Base-by-base conservation (phyloP, 1,139 yeast genomes). In the Wickerhamomyces sp. region DNA sequence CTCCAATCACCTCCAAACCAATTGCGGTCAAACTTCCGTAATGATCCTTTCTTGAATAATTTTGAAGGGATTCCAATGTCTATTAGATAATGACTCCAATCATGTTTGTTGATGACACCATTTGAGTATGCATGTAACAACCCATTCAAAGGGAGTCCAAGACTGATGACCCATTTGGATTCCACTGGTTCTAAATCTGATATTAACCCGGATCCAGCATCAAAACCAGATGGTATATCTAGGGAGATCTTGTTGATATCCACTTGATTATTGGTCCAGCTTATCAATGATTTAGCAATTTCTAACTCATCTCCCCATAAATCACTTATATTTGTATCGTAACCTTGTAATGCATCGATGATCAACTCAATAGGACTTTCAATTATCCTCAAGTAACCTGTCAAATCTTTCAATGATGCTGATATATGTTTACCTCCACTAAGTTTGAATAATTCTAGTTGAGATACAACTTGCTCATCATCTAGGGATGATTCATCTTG, bases 221-320 rank as follows among this genome's bases (percentile, higher is more conserved):
- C 96, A 37, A 86, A 71, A 8, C 96, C 96, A 0, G 91, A 77
- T 3, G 96, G 94, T 33, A 87, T 78, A 58, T 89, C 96, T 29
- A 90, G 63, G 0, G 95, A 84, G 69, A 82, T 67, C 41, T 78
- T 75, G 9, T 75, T 67, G 40, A 68, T 67, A 36, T 68, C 70
- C 7, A 6, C 23, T n/a, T 75, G 75, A 42, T 68, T 69, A 53
- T 85, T 84, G 50, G 86, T 78, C 96, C 96, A 90, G 15, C 66
- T 66, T 30, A 87, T 73, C 27, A 84, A 57, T n/a, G 66, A 60
- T 9, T 59, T 55, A n/a, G 78, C 76, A 6, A 65, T 64, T 30
- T 67, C 60, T 30, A 75, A 65, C 47, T 78, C 84, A 42, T 74
- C 79, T 43, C 66, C 76, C 57, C 72, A 65, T 43, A 76, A 58